Conservation (phyloP, 1,284 basidiomycete genomes). For the Cronartium ribicola region DNA sequence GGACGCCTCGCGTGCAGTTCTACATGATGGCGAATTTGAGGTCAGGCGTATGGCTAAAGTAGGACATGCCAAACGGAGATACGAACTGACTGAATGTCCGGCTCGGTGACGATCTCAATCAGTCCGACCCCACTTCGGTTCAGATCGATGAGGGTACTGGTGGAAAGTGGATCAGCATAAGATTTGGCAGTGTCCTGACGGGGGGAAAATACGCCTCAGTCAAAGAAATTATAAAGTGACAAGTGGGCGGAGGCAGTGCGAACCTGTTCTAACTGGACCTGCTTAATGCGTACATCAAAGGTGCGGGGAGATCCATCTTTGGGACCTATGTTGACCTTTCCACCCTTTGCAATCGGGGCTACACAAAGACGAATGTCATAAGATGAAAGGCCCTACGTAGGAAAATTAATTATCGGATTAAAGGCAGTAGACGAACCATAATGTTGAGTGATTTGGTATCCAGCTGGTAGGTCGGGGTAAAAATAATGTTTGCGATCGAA, state of each 20-base stretch:
- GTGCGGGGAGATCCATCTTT: conserved; percentile 50
- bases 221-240: neutral
- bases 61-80: too few relatives aligned
- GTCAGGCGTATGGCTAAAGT: conserved; percentile 7
- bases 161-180: conserved; percentile 61
- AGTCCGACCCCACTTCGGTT: conserved; percentile 84
- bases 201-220: neutral
- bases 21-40: conserved; percentile 48
- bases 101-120: conserved; percentile 93
- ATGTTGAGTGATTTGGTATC: conserved; percentile 95
- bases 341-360: conserved; percentile 76
- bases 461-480: conserved; percentile 87
- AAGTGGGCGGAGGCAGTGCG: neutral
- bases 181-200: conserved; percentile 89
- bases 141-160: conserved; percentile 69
- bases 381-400: neutral
- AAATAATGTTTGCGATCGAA: conserved; percentile 99
- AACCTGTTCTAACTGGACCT: conserved; percentile 94
- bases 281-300: conserved; percentile 69
- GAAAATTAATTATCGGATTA: neutral
- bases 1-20: conserved; percentile 84
- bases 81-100: conserved; percentile 70
- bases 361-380: conserved; percentile 19
- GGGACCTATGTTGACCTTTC: conserved; percentile 59
- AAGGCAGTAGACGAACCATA: conserved; percentile 60